Evolutionary conservation across 2,329 filamentous ascomycete genomes (phyloP).

Genomic region (Fragosphaeria purpurea): DNA sequence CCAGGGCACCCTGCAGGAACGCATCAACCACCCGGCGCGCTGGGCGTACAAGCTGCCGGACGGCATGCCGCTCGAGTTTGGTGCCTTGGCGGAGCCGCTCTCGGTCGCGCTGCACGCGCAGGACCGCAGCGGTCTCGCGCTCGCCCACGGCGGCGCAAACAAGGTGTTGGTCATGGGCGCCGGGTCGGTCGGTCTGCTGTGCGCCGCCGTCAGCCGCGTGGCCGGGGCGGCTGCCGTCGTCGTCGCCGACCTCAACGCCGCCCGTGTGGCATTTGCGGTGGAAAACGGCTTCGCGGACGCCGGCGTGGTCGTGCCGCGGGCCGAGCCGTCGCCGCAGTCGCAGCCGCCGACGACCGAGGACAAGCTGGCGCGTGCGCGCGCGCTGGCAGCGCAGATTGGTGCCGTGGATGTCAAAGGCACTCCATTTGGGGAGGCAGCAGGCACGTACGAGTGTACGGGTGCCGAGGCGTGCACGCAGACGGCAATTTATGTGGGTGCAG

Average conservation of each 20-base stretch:
- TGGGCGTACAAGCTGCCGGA: constrained; percentile 32
- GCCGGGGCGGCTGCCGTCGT: constrained; percentile 34
- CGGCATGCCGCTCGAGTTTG: constrained; percentile 37
- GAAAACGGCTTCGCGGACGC: too few species aligned
- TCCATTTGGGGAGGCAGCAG: constrained; percentile 50
- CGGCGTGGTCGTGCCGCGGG: constrained; percentile 17
- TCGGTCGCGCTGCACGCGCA: constrained; percentile 49
- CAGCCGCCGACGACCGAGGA: constrained; percentile 39
- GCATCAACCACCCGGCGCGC: constrained; percentile 22
- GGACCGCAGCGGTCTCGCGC: constrained; percentile 32
- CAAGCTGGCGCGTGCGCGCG: constrained; percentile 41
- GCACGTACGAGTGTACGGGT: constrained; percentile 69
- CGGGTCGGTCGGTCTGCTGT: constrained; percentile 50
- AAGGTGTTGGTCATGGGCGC: constrained; percentile 48
- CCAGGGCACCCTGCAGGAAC: constrained; percentile 24
- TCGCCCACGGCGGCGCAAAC: constrained; percentile 16
- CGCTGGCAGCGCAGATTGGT: constrained; percentile 9
- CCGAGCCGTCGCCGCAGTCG: constrained; percentile 42
- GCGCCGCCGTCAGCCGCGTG: constrained; percentile 45
- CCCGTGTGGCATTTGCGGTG: constrained; percentile 32
- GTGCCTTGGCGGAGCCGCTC: constrained; percentile 48
- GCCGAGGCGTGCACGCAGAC: constrained; percentile 67
- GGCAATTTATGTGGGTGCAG: constrained; percentile 51
- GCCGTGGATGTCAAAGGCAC: neutral
- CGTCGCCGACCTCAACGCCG: constrained; percentile 44